These are phyloP conservation scores for Sporothrix brunneoviolacea DNA, from an alignment of 2,329 filamentous ascomycete species.

Conservation along the genomic window DNA sequence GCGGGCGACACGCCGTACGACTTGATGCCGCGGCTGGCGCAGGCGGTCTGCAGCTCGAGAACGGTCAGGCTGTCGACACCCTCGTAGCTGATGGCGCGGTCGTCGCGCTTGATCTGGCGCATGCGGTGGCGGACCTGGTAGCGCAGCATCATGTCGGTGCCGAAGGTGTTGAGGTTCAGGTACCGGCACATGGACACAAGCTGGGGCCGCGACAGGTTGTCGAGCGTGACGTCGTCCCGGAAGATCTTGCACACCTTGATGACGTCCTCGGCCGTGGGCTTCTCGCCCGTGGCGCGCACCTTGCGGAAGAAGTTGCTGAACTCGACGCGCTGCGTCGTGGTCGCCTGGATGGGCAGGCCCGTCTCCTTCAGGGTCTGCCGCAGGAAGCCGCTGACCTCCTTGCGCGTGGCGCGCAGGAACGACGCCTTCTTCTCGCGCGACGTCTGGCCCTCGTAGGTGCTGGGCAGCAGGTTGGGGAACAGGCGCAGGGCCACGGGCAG, in stretches of 20 bases:
- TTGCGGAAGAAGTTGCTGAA: constrained; percentile 98
- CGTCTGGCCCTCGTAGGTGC: constrained; percentile 90
- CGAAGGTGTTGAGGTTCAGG: constrained; percentile 95
- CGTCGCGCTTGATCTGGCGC: constrained; percentile 98
- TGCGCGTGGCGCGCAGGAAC: constrained; percentile 74
- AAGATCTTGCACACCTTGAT: constrained; percentile 99
- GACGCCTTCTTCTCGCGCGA: constrained; percentile 84
- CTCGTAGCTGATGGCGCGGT: constrained; percentile 88
- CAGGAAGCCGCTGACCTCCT: constrained; percentile 88
- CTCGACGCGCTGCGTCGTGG: constrained; percentile 84
- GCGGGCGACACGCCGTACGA: constrained; percentile 88
- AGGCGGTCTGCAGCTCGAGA: constrained; percentile 84
- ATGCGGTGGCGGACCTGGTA: constrained; percentile 97
- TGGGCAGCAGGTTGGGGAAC: constrained; percentile 95
- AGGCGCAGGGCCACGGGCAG: constrained; percentile 86
- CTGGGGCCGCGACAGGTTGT: constrained; percentile 93
- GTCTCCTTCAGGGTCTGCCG: constrained; percentile 85
- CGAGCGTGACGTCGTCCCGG: constrained; percentile 92
- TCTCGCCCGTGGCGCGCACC: constrained; percentile 82
- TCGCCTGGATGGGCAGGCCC: constrained; percentile 78
- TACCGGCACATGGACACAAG: constrained; percentile 97
- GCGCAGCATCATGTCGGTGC: constrained; percentile 94
- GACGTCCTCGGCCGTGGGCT: constrained; percentile 80
- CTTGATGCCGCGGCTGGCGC: constrained; percentile 83
- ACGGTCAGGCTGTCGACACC: constrained; percentile 92